A percentile compares a stretch with the other conserved stretches of the same genome.
Conservation (phyloP, 2,329 filamentous ascomycete genomes). For the Ceratocystis diversiconidia region DNA sequence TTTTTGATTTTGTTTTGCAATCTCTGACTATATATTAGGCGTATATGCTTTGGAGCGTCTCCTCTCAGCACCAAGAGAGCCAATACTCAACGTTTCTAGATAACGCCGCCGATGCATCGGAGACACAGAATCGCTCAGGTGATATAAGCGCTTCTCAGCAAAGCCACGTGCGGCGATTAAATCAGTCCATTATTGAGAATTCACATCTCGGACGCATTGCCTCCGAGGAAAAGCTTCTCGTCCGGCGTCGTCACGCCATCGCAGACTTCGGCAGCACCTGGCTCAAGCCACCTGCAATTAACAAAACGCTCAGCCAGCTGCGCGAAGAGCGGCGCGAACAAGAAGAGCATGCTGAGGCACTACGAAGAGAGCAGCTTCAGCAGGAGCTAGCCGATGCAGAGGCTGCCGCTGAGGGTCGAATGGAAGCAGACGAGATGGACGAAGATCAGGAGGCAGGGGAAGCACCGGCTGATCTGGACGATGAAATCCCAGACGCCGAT, state of each 20-base stretch:
- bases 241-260: conserved; percentile 65
- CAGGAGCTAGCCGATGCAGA: conserved; percentile 62
- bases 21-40: conserved; percentile 35
- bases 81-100: conserved; percentile 26
- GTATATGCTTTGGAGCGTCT: conserved; percentile 60
- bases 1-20: not conserved
- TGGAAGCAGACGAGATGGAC: conserved; percentile 36
- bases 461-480: conserved; percentile 47
- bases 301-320: conserved; percentile 80
- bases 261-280: conserved; percentile 77
- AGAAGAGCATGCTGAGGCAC: conserved; percentile 66
- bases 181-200: conserved; percentile 36
- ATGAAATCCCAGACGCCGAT: conserved; percentile 57
- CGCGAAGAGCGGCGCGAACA: conserved; percentile 80
- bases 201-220: conserved; percentile 54
- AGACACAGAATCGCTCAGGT: conserved; percentile 24
- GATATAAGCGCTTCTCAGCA: conserved; percentile 18
- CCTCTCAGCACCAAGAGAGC: conserved; percentile 39
- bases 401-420: conserved; percentile 29
- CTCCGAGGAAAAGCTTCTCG: conserved; percentile 62
- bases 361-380: conserved; percentile 55
- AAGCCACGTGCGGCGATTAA: conserved; percentile 25
- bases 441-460: conserved; percentile 42
- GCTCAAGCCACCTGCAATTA: conserved; percentile 76
- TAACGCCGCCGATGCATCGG: conserved; percentile 23